Evolutionary conservation across 768 basidiomycete species (phyloP), one percentile per base, ranked within the genome.

Genomic region (Podaxis pistillaris): DNA sequence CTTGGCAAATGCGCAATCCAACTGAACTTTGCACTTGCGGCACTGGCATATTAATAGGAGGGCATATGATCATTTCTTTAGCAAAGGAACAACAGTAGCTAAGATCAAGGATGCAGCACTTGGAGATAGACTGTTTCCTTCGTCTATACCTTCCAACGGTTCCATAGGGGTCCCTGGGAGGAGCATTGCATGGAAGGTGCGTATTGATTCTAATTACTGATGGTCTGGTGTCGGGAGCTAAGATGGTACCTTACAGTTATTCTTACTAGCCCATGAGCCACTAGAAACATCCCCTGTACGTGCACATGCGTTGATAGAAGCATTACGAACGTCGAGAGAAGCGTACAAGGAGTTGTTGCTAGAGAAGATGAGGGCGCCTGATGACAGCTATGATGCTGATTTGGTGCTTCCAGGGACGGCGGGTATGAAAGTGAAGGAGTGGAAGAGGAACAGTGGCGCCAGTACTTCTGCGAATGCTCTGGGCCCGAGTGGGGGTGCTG

Each of bases 101-200:
- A 89, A 87, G 72, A 73, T 91, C 65, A 86, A 84, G 71, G 89
- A 94, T 72, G 79, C 82, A 38, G 82, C 86, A 11, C 74, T 90
- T 15, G 80, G 82, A 62, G 87, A 87, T 68, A 82, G 84, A 15
- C 72, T 93, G 17, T 83, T 88, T 65, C 70, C 73, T 55, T 68
- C 75, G 26, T 70, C 76, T 3, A 74, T 79, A 59, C 75, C 73
- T 59, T 70, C 74, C 2, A 71, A 56, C 41, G 66, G 62, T 3
- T 56, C 37, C 26, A 56, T 79, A 37, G 85, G 82, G 53, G 77
- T 90, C 7, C 73, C 84, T 61, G 93, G 93, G n/a, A 80, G 93
- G 68, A 93, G 92, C 73, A 74, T 94, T 61, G 86, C 86, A 56
- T 94, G 93, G 93, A 94, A 94, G 88, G 92, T 89, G 47, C 37